A percentile compares a stretch with the other conserved stretches of the same genome.
These are phyloP conservation scores for Cordyceps sp. DNA, from an alignment of 2,329 filamentous ascomycete species.

Conservation along the genomic window DNA sequence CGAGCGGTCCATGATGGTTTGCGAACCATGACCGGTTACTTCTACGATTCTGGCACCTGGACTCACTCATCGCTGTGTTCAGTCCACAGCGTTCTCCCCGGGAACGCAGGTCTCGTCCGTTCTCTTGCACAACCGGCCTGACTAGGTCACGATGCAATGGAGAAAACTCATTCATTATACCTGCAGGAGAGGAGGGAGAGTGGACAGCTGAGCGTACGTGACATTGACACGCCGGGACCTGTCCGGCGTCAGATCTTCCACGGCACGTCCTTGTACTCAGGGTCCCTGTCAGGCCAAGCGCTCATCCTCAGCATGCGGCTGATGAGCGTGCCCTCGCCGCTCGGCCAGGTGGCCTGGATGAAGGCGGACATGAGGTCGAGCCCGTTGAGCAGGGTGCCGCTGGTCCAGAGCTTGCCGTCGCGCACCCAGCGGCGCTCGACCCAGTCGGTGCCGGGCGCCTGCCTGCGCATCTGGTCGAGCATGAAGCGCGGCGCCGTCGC, in stretches of 20 bases:
- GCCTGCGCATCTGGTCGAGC: constrained; percentile 9
- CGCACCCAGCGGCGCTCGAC: constrained; percentile 18
- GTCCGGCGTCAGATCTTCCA: neutral
- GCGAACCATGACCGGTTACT: no score
- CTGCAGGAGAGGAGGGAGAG: no score
- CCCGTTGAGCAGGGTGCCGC: constrained; percentile 17
- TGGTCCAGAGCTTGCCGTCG: constrained; percentile 20
- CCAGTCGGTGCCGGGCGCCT: constrained; percentile 17
- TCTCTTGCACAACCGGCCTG: no score
- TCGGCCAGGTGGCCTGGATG: constrained; percentile 11
- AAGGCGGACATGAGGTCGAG: constrained; percentile 17
- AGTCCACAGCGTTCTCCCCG: no score
- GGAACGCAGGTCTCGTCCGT: no score
- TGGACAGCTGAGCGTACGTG: no score
- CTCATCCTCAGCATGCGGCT: constrained; percentile 6
- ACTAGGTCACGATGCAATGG: no score
- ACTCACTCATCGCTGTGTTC: no score
- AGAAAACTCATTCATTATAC: no score
- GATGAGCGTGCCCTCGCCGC: constrained; percentile 7
- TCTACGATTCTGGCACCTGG: no score
- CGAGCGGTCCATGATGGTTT: no score
- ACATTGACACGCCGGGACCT: neutral
- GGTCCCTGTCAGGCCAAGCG: constrained; percentile 12
- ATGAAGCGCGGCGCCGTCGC: constrained; percentile 17
- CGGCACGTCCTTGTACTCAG: constrained; percentile 15